phyloP scores from a whole-genome alignment of 2,329 filamentous ascomycete species.

The Hypocrella siamensis region DNA sequence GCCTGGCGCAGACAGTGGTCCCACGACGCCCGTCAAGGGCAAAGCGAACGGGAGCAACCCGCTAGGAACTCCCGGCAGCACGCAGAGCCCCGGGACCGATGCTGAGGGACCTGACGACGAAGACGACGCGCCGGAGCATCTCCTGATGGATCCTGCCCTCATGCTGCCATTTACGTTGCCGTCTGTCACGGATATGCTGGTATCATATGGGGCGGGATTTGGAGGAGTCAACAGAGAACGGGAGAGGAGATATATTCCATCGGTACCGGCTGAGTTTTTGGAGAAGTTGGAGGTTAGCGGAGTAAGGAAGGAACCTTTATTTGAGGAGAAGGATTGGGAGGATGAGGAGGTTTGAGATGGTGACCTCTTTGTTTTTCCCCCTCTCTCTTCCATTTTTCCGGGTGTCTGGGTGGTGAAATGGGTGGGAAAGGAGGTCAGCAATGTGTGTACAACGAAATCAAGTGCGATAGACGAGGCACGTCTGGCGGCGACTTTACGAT shows the following conservation, averaged over 20 bases:
- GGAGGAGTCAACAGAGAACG: conserved; percentile 83
- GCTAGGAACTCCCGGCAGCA: conserved; percentile 24
- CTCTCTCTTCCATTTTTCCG: too few relatives aligned
- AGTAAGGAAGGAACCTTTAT: conserved; percentile 38
- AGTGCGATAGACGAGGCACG: too few relatives aligned
- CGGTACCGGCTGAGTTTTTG: conserved; percentile 84
- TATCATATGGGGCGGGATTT: conserved; percentile 88
- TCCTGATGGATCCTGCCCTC: conserved; percentile 75
- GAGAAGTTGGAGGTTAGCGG: conserved; percentile 60
- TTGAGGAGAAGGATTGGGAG: conserved; percentile 50
- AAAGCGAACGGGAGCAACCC: conserved; percentile 22
- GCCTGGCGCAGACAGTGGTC: conserved; percentile 18
- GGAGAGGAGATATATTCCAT: conserved; percentile 90
- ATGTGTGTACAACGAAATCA: too few relatives aligned
- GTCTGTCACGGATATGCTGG: conserved; percentile 92
- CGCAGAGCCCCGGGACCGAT: conserved; percentile 21
- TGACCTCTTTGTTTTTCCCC: too few relatives aligned
- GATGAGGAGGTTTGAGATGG: conserved; percentile 50
- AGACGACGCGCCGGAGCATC: conserved; percentile 54
- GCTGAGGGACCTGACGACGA: conserved; percentile 36
- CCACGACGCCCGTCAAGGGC: conserved; percentile 26
- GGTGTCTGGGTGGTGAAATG: too few relatives aligned
- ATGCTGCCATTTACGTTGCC: conserved; percentile 94
- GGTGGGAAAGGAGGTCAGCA: too few relatives aligned
- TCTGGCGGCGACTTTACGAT: too few relatives aligned